Conservation (phyloP, 371 early-diverging fungal genomes). For the Mycotypha africana region DNA sequence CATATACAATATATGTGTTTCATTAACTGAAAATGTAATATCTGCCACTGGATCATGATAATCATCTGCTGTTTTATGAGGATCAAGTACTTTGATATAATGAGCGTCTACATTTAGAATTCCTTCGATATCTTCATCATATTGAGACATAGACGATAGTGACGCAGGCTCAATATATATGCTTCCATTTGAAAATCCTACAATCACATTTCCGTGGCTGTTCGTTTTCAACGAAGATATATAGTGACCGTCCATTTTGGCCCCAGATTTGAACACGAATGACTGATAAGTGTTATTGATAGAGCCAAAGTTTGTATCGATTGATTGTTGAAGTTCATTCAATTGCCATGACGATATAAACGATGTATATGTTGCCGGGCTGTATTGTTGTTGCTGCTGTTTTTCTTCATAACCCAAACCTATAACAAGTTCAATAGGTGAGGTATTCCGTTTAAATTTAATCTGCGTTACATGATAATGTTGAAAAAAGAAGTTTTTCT, state of each 20-base stretch:
- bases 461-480: conserved; percentile 9
- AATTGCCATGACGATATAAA: conserved; percentile 16
- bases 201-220: conserved; percentile 16
- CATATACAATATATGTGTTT: conserved; percentile 33
- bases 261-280: conserved; percentile 7
- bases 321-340: conserved; percentile 5
- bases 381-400: too few species aligned
- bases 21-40: conserved; percentile 30
- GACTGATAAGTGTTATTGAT: too few species aligned
- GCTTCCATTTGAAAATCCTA: conserved; percentile 43
- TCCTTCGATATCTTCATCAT: background rate
- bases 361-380: conserved; percentile 5
- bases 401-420: conserved; percentile 13
- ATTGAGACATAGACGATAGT: too few species aligned
- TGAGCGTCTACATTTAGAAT: conserved; percentile 2
- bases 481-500: background rate
- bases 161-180: conserved; percentile 21
- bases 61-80: background rate
- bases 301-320: too few species aligned
- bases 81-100: conserved; percentile 21
- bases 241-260: conserved; percentile 16
- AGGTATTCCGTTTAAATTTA: background rate
- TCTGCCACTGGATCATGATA: conserved; percentile 25
- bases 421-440: conserved; percentile 4
- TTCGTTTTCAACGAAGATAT: conserved; percentile 20